Conservation (phyloP, 2,329 filamentous ascomycete species). For the Microsporum ferrugineum region DNA sequence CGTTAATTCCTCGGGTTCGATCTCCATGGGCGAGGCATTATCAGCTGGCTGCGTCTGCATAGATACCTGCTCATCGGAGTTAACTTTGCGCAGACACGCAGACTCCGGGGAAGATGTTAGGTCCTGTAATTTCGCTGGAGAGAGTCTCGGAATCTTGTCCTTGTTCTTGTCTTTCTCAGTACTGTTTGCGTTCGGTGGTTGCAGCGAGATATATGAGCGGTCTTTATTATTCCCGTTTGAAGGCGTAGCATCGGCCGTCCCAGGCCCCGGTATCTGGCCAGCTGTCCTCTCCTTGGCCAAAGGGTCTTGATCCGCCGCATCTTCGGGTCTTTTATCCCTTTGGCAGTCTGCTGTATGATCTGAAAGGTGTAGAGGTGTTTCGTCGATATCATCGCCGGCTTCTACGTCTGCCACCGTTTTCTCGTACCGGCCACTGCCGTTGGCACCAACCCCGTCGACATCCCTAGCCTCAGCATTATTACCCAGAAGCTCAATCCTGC, state of each 20-base stretch:
- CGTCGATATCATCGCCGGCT: not conserved
- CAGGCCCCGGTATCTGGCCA: conserved; percentile 9
- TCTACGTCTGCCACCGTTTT: not conserved
- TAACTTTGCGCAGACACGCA: conserved; percentile 38
- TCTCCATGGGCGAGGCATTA: conserved; percentile 6
- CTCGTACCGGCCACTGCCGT: not conserved
- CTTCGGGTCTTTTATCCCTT: not conserved
- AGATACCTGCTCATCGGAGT: conserved; percentile 16
- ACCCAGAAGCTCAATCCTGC: not conserved
- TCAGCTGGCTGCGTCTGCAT: conserved; percentile 6
- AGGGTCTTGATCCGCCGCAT: not conserved
- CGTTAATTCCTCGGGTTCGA: conserved; percentile 6
- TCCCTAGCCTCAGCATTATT: not conserved
- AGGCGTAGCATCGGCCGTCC: not conserved
- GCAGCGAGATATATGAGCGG: not conserved
- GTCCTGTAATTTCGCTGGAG: conserved; percentile 44
- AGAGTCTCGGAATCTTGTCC: conserved; percentile 37
- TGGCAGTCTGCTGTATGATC: not conserved
- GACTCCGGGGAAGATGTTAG: conserved; percentile 44
- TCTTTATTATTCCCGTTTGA: not conserved
- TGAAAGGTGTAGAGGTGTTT: not conserved
- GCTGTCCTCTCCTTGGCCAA: conserved; percentile 9
- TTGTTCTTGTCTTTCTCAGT: not conserved
- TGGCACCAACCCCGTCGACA: not conserved
- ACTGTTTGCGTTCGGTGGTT: not conserved